These are phyloP conservation scores for Truncatella angustata DNA, from an alignment of 2,329 filamentous ascomycete genomes.

Conservation along the genomic window DNA sequence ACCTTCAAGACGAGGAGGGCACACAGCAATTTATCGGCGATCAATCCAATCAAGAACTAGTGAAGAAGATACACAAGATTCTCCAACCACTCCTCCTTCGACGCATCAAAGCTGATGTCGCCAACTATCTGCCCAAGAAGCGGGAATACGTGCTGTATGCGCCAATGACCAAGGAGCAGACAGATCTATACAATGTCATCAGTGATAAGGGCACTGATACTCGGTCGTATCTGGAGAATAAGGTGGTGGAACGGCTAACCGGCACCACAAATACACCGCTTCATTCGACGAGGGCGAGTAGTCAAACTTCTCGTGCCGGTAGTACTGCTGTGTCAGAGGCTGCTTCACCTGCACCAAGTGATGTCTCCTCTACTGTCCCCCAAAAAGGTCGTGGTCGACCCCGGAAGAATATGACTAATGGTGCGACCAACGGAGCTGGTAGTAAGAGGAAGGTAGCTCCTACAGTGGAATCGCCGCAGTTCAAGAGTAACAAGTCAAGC, in stretches of 20 bases:
- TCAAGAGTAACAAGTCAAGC: slow-evolving; percentile 74
- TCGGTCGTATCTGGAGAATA: slow-evolving; percentile 78
- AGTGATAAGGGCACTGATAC: slow-evolving; percentile 57
- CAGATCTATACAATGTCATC: slow-evolving; percentile 76
- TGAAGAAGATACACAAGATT: slow-evolving; percentile 88
- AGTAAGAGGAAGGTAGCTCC: slow-evolving; percentile 36
- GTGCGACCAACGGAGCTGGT: slow-evolving; percentile 14
- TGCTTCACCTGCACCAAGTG: slow-evolving; percentile 24
- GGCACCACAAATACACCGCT: slow-evolving; percentile 44
- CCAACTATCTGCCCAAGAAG: slow-evolving; percentile 89
- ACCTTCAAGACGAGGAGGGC: slow-evolving; percentile 77
- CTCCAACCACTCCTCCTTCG: slow-evolving; percentile 87
- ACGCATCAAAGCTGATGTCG: slow-evolving; percentile 89
- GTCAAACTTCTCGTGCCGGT: slow-evolving; percentile 38
- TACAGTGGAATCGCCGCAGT: slow-evolving; percentile 30
- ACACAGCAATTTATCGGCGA: slow-evolving; percentile 79
- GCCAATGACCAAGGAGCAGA: slow-evolving; percentile 85
- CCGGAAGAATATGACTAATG: slow-evolving; percentile 17
- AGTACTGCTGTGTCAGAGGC: slow-evolving; percentile 25
- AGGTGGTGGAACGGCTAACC: slow-evolving; percentile 65
- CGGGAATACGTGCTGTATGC: slow-evolving; percentile 95
- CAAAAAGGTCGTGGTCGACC: slow-evolving; percentile 19
- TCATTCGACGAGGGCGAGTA: slow-evolving; percentile 30
- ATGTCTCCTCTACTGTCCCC: slow-evolving; percentile 53
- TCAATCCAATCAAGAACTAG: slow-evolving; percentile 71